phyloP scores from a whole-genome alignment of 2,329 filamentous ascomycete species.

The Claviceps monticola region DNA sequence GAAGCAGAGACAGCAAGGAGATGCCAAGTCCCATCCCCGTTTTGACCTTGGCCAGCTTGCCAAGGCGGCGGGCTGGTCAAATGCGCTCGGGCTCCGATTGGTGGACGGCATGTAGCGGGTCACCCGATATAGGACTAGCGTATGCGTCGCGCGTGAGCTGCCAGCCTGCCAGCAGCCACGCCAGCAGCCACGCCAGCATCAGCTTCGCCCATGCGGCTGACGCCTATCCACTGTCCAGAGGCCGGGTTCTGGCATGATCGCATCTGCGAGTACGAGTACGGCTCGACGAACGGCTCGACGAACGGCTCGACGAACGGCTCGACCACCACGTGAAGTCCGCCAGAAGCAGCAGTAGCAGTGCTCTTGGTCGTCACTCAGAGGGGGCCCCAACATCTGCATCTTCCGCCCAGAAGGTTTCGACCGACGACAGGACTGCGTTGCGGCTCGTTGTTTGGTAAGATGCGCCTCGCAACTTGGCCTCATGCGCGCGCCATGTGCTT shows the following conservation, averaged over 20 bases:
- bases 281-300: not conserved
- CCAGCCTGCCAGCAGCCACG: no score
- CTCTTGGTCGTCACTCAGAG: not conserved
- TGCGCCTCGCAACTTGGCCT: no score
- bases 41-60: constrained; percentile 1
- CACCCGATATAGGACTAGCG: not conserved
- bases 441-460: no score
- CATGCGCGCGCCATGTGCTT: no score
- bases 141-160: not conserved
- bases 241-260: not conserved
- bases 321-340: not conserved
- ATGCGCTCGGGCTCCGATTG: constrained; percentile 12
- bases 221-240: not conserved
- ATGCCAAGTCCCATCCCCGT: not conserved
- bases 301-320: not conserved
- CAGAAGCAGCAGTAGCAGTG: not conserved
- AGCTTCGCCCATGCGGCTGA: not conserved
- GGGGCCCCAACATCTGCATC: no score
- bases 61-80: constrained; percentile 1
- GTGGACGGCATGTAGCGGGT: not conserved
- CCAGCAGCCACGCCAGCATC: not conserved
- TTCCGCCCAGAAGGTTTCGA: no score
- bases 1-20: not conserved
- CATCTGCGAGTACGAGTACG: not conserved
- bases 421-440: no score